Evolutionary conservation across 768 basidiomycete species (phyloP).

Genomic region (Lentinus tigrinus): DNA sequence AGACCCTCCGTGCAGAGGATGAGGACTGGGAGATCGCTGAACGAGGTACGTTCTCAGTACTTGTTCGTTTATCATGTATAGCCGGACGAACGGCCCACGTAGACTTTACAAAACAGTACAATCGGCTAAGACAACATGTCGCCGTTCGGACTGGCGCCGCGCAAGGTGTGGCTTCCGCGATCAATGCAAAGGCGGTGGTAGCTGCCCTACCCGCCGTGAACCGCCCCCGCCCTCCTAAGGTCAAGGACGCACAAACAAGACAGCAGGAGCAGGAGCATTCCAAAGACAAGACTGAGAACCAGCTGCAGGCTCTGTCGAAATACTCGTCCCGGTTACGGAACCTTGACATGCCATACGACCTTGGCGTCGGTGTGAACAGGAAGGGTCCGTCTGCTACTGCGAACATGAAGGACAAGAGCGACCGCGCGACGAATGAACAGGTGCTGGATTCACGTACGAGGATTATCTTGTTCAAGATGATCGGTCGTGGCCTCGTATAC

Average conservation of each 20-base stretch:
- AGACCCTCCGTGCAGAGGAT: constrained; percentile 66
- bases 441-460: constrained; percentile 96
- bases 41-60: constrained; percentile 51
- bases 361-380: constrained; percentile 78
- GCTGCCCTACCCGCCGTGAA: constrained; percentile 73
- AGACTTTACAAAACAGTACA: constrained; percentile 99
- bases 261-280: constrained; percentile 18
- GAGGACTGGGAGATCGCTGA: constrained; percentile 90
- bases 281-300: constrained; percentile 66
- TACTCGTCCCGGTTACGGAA: constrained; percentile 73
- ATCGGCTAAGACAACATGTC: constrained; percentile 89
- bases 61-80: background rate
- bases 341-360: constrained; percentile 70
- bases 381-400: constrained; percentile 89
- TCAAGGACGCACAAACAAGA: constrained; percentile 23
- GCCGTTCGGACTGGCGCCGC: constrained; percentile 76
- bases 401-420: constrained; percentile 92
- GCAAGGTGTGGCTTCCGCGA: constrained; percentile 54
- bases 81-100: constrained; percentile 16
- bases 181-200: constrained; percentile 47
- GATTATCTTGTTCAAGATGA: constrained; percentile 94
- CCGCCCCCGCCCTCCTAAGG: constrained; percentile 46
- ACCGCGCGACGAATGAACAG: constrained; percentile 95
- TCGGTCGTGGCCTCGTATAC: constrained; percentile 82
- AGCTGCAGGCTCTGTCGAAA: constrained; percentile 71